phyloP scores from a whole-genome alignment of 257 asterid genomes.

The Nicotiana paniculata region DNA sequence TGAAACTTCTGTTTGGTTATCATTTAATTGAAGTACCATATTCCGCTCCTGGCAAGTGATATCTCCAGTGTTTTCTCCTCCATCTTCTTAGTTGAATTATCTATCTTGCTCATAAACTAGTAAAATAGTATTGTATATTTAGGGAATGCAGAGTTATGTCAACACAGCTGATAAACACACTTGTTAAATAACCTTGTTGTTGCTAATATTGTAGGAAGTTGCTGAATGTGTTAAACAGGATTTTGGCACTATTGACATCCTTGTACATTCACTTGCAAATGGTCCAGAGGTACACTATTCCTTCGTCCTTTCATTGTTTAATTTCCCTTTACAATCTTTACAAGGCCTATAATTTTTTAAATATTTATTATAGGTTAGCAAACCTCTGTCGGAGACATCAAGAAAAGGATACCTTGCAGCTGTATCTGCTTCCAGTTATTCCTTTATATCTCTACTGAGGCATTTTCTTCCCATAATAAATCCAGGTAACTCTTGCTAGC shows the following conservation, averaged over 20 bases:
- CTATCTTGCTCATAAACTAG: neutral
- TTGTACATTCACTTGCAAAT: constrained; percentile 96
- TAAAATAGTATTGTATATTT: neutral
- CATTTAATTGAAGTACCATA: neutral
- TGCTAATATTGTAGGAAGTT: constrained; percentile 55
- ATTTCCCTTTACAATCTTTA: neutral
- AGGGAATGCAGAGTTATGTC: neutral
- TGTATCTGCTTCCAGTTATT: constrained; percentile 90
- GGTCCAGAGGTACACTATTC: constrained; percentile 75
- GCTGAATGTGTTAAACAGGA: constrained; percentile 89
- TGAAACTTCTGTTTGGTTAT: neutral
- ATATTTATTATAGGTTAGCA: constrained; percentile 45
- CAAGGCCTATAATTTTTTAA: neutral
- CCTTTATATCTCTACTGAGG: constrained; percentile 74
- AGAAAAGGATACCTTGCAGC: constrained; percentile 90
- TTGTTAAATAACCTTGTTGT: neutral
- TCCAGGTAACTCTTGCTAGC: constrained; percentile 45
- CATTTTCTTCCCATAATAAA: constrained; percentile 80
- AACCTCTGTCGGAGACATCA: constrained; percentile 84
- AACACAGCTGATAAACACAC: neutral
- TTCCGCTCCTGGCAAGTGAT: neutral
- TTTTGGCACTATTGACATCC: constrained; percentile 94
- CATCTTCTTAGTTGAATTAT: neutral
- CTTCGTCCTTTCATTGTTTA: neutral
- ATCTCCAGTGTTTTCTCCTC: neutral